A percentile compares a stretch with the other conserved stretches of the same genome.
These are phyloP conservation scores for Uncinocarpus reesii DNA, from an alignment of 2,329 filamentous ascomycete species.

Conservation along the genomic window DNA sequence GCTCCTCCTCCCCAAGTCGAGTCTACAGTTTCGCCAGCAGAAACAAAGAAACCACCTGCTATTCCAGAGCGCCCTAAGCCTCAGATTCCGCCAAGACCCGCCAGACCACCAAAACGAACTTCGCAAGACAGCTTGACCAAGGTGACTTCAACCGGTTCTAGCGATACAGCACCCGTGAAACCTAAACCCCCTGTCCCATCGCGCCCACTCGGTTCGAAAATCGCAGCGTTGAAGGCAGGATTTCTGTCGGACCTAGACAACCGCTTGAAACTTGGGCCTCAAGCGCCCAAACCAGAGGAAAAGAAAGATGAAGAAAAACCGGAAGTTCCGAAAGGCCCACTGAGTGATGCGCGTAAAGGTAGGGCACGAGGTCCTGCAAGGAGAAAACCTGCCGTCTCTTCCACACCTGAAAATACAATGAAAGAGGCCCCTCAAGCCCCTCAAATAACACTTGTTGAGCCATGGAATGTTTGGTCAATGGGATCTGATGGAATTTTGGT, in stretches of 20 bases:
- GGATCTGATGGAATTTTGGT: slow-evolving; percentile 27
- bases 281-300: slow-evolving; percentile 64
- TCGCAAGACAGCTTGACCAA: slow-evolving; percentile 29
- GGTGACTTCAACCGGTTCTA: slow-evolving; percentile 31
- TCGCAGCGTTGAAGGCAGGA: slow-evolving; percentile 78
- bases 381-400: slow-evolving; percentile 53
- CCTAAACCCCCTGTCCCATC: slow-evolving; percentile 75
- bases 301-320: slow-evolving; percentile 47
- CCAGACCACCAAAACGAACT: slow-evolving; percentile 39
- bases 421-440: slow-evolving; percentile 23
- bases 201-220: slow-evolving; percentile 70
- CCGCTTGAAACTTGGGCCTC: slow-evolving; percentile 75
- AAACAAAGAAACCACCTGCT: slow-evolving; percentile 42
- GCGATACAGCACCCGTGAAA: slow-evolving; percentile 42
- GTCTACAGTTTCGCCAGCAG: slow-evolving; percentile 37
- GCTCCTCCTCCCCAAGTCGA: slow-evolving; percentile 22
- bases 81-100: slow-evolving; percentile 53
- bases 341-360: slow-evolving; percentile 80
- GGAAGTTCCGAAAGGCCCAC: slow-evolving; percentile 62
- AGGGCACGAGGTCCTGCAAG: slow-evolving; percentile 79
- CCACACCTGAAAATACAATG: slow-evolving; percentile 14
- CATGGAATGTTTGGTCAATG: slow-evolving; percentile 36
- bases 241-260: slow-evolving; percentile 93
- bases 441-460: slow-evolving; percentile 31
- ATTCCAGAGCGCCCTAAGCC: slow-evolving; percentile 55